These are phyloP conservation scores for Ramularia endophylla DNA, from an alignment of 2,329 filamentous ascomycete genomes.

Conservation along the genomic window DNA sequence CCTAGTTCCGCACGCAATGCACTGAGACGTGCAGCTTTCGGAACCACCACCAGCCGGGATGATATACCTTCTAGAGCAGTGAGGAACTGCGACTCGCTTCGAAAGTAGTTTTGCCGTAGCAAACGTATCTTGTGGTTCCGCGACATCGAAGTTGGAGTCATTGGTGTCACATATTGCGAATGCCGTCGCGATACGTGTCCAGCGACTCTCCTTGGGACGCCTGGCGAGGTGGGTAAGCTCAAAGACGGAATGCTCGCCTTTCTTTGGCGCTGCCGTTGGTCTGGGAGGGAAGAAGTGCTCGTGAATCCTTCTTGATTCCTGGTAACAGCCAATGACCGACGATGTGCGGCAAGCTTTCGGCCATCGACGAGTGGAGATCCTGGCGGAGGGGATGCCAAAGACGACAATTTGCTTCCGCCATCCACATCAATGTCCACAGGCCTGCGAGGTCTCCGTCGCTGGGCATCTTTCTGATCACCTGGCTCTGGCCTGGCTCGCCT, in stretches of 20 bases:
- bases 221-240: slow-evolving; percentile 34
- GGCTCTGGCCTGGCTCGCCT: slow-evolving; percentile 38
- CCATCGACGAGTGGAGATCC: slow-evolving; percentile 6
- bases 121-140: slow-evolving; percentile 63
- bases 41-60: slow-evolving; percentile 74
- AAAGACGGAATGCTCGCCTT: slow-evolving; percentile 17
- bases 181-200: slow-evolving; percentile 45
- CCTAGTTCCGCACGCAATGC: slow-evolving; percentile 75
- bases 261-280: slow-evolving; percentile 16
- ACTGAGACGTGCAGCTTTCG: slow-evolving; percentile 74
- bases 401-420: slow-evolving; percentile 5
- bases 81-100: slow-evolving; percentile 73
- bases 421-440: slow-evolving; percentile 26
- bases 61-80: slow-evolving; percentile 78
- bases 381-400: slow-evolving; percentile 8
- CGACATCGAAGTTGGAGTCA: slow-evolving; percentile 58
- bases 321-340: slow-evolving; percentile 29
- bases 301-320: slow-evolving; percentile 24
- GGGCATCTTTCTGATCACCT: slow-evolving; percentile 21
- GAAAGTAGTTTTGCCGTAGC: slow-evolving; percentile 74
- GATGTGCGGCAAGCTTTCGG: slow-evolving; percentile 8
- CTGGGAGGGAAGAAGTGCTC: slow-evolving; percentile 31
- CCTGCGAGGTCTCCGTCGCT: slow-evolving; percentile 30
- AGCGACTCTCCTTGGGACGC: slow-evolving; percentile 31
- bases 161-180: slow-evolving; percentile 50